phyloP scores from a whole-genome alignment of 2,329 filamentous ascomycete species.

The Cadophora gregata region DNA sequence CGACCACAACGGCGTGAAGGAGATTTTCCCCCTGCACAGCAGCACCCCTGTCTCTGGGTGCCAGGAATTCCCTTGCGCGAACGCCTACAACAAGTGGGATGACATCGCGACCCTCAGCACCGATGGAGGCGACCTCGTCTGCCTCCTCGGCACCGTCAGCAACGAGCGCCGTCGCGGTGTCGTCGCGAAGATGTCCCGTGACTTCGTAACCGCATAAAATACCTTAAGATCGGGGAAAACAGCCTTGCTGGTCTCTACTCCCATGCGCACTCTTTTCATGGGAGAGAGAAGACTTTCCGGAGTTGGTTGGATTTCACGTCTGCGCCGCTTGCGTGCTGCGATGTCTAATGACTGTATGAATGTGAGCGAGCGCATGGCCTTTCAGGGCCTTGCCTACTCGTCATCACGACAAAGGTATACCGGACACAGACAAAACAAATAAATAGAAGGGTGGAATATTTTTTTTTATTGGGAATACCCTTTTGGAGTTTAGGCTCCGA shows the following conservation, averaged over 20 bases:
- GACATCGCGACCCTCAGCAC: slow-evolving; percentile 63
- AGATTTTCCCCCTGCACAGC: slow-evolving; percentile 54
- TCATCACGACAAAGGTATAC: not conserved
- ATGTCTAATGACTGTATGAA: slow-evolving; percentile 30
- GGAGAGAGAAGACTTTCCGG: slow-evolving; percentile 5
- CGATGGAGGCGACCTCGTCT: slow-evolving; percentile 54
- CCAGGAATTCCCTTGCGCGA: slow-evolving; percentile 57
- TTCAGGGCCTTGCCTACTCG: not conserved
- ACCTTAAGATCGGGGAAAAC: not conserved
- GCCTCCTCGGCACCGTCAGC: slow-evolving; percentile 43
- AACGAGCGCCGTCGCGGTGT: slow-evolving; percentile 27
- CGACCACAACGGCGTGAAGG: slow-evolving; percentile 59
- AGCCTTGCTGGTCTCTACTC: not conserved
- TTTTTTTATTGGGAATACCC: too few relatives aligned
- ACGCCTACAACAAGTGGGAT: slow-evolving; percentile 58
- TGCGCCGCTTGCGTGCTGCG: slow-evolving; percentile 33
- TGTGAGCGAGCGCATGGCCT: slow-evolving; percentile 7
- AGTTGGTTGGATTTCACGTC: slow-evolving; percentile 20
- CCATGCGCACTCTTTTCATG: slow-evolving; percentile 7
- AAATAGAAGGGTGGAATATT: not conserved
- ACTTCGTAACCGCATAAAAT: slow-evolving; percentile 31
- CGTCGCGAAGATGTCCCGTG: slow-evolving; percentile 25
- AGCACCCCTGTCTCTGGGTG: slow-evolving; percentile 56
- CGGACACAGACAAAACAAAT: slow-evolving; percentile 11
- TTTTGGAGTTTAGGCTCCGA: slow-evolving; percentile 24